phyloP scores from a whole-genome alignment of 495 filamentous ascomycete species.

The Aspergillus homomorphus region DNA sequence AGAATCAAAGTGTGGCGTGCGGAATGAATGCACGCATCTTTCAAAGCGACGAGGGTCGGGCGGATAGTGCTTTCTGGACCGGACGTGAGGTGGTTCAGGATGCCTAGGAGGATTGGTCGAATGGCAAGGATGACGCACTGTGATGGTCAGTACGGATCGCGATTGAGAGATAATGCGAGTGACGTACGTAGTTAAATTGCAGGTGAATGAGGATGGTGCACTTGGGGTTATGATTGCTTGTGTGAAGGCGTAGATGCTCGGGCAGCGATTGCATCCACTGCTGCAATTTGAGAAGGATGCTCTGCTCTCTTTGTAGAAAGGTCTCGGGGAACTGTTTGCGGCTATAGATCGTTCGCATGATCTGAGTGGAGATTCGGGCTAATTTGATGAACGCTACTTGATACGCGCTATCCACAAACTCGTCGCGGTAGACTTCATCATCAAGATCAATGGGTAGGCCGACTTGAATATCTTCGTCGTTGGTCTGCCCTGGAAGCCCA shows the following conservation, averaged over 20 bases:
- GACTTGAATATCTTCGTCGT: constrained; percentile 33
- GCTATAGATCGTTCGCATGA: constrained; percentile 26
- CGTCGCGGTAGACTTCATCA: constrained; percentile 14
- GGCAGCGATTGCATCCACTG: constrained; percentile 30
- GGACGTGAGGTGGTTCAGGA: constrained; percentile 21
- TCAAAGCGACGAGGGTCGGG: constrained; percentile 23
- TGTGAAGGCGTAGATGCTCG: constrained; percentile 21
- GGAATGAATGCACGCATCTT: constrained; percentile 34
- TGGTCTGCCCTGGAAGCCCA: constrained; percentile 28
- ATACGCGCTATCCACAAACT: constrained; percentile 25
- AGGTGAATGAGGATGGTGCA: constrained; percentile 31
- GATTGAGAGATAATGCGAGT: background rate
- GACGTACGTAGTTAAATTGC: constrained; percentile 31
- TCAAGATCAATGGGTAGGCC: constrained; percentile 25
- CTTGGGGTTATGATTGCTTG: constrained; percentile 13
- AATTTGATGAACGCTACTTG: constrained; percentile 23
- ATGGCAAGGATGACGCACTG: constrained; percentile 35
- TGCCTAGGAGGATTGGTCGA: constrained; percentile 29
- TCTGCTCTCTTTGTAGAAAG: constrained; percentile 31
- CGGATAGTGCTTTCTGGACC: constrained; percentile 6
- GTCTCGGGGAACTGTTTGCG: constrained; percentile 24
- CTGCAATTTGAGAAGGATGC: constrained; percentile 26
- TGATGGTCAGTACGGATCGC: background rate
- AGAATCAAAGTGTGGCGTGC: constrained; percentile 28
- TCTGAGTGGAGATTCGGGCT: constrained; percentile 22